phyloP scores from a whole-genome alignment of 129 eudicot species.

The Calendula officinalis region DNA sequence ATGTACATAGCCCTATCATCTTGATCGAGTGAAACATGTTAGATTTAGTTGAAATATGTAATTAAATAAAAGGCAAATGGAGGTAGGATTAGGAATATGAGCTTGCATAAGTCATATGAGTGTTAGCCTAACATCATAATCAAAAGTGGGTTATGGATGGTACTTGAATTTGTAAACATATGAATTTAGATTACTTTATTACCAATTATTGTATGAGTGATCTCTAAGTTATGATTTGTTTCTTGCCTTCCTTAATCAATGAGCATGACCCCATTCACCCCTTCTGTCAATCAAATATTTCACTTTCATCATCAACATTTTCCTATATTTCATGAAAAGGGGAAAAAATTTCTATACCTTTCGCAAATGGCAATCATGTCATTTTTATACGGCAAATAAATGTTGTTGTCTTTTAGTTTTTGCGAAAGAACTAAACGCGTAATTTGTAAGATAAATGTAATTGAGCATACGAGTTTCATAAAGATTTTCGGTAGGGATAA shows the following conservation, averaged over 20 bases:
- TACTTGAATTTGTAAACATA: conserved; percentile 23
- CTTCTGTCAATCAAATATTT: conserved; percentile 25
- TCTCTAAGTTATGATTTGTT: conserved; percentile 35
- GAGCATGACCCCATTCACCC: conserved; percentile 32
- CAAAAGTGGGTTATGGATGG: conserved; percentile 39
- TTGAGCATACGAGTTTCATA: not conserved
- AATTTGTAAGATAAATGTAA: not conserved
- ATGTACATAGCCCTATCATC: too few species aligned
- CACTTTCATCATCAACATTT: conserved; percentile 28
- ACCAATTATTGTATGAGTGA: conserved; percentile 33
- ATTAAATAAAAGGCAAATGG: conserved; percentile 14
- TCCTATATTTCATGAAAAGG: conserved; percentile 27
- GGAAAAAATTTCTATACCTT: conserved; percentile 1
- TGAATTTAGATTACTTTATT: conserved; percentile 32
- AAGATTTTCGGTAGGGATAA: not conserved
- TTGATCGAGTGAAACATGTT: too few species aligned
- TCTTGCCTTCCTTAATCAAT: conserved; percentile 26
- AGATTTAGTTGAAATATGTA: conserved; percentile 9
- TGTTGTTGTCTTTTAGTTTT: not conserved
- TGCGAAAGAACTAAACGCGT: not conserved
- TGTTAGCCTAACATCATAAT: conserved; percentile 30
- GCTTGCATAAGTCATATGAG: conserved; percentile 7
- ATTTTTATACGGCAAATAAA: not conserved
- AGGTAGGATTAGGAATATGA: not conserved
- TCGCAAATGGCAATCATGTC: conserved; percentile 18